Base-by-base conservation (phyloP, 2,329 filamentous ascomycete species). In the Hymenotorrendiella dingleyae region DNA sequence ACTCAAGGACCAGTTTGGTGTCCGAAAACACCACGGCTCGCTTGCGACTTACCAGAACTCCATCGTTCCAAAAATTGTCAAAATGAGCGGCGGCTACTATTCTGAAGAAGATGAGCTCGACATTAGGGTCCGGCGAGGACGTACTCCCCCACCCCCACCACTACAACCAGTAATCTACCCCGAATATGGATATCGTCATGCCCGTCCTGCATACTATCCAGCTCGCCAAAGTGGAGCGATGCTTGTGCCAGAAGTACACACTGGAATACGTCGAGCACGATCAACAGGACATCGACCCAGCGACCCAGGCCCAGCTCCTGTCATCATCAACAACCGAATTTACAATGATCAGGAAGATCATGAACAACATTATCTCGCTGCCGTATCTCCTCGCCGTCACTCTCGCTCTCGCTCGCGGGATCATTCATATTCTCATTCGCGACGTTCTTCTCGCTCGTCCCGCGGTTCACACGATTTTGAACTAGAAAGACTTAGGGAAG, bases 61-160 rank as follows among this genome's bases (percentile, higher is more conserved):
- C n/a, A 23, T 17, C 17, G 11, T 32, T 22, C 14, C 6, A 30
- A 39, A 42, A 23, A 32, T 24, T 30, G 16, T 32, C 48, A 54
- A 52, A 22, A 50, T 50, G 50, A 65, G 56, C 36, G 39, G 32
- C 49, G 70, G 69, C 55, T 73, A 70, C 53, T 67, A 70, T 42
- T 69, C 73, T 50, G 73, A 78, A 22, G 74, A 78, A 24, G 74
- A 77, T 22, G 76, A 80, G 35, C 54, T 76, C 38, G 70, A 79
- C 53, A 67, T 78, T 51, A 72, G 63, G 33, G 59, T 75, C 47
- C 65, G 64, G 40, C 64, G 57, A 44, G 67, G 66, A 27, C 48
- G 53, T 8, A 16, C 37, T 5, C 37, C 41, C 24, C 39, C 45
- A 23, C 28, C 19, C 11, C 30, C 17, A 21, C 17, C 17, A 1